A percentile compares a stretch with the other conserved stretches of the same genome.
These are phyloP conservation scores for Geotrichum europaeum DNA, from an alignment of 1,139 yeast species.

Conservation along the genomic window DNA sequence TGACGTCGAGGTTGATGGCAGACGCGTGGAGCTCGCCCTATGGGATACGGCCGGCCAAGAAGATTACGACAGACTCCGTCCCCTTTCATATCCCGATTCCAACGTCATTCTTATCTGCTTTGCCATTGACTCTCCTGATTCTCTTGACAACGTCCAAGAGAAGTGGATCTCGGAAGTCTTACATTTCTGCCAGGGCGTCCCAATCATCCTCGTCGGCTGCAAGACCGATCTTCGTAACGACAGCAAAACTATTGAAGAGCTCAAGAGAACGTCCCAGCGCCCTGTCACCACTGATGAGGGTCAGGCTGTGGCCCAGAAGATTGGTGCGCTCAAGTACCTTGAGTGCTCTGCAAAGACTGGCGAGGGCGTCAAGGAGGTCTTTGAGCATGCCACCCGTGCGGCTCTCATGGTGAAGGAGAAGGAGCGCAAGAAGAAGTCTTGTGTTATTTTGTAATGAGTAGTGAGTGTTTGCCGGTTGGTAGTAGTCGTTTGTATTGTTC, in stretches of 20 bases:
- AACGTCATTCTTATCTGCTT: constrained; percentile 94
- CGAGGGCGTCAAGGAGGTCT: constrained; percentile 70
- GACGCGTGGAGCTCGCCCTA: constrained; percentile 88
- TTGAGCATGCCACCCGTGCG: constrained; percentile 88
- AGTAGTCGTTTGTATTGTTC: background rate
- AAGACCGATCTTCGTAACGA: constrained; percentile 79
- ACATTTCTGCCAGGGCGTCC: constrained; percentile 97
- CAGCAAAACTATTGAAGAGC: constrained; percentile 71
- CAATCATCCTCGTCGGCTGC: constrained; percentile 86
- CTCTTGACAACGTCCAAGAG: constrained; percentile 96
- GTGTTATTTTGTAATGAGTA: constrained; percentile 48
- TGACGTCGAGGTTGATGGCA: constrained; percentile 86
- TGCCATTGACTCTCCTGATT: constrained; percentile 81
- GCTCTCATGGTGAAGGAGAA: constrained; percentile 59
- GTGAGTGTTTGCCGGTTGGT: background rate
- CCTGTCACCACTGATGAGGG: constrained; percentile 86
- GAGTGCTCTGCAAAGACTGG: constrained; percentile 82
- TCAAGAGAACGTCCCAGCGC: constrained; percentile 74
- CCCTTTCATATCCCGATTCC: constrained; percentile 92
- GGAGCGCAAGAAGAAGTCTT: constrained; percentile 37
- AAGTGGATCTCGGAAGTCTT: constrained; percentile 99
- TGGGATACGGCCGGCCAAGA: constrained; percentile 99
- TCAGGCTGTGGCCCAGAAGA: constrained; percentile 70
- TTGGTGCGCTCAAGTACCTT: constrained; percentile 76
- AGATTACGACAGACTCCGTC: constrained; percentile 95